Percentiles rank a stretch among this genome's conserved stretches.
Conservation (phyloP, 1,284 basidiomycete species). For the Polyporus tsugae region DNA sequence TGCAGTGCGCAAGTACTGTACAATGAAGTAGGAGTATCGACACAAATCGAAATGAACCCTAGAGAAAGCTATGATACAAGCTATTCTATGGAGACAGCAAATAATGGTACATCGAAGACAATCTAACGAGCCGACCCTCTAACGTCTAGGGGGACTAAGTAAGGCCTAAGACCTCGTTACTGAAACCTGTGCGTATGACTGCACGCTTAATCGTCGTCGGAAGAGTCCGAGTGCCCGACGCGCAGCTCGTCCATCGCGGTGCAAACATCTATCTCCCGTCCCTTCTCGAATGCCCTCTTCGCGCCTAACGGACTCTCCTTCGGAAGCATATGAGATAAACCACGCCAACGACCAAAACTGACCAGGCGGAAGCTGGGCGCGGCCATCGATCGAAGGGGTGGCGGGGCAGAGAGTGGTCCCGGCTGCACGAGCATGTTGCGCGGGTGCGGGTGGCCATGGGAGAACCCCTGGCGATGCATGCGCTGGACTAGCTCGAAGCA, state of each 20-base stretch:
- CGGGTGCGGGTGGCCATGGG: conserved; percentile 50
- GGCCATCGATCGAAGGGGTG: conserved; percentile 33
- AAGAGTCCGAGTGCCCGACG: conserved; percentile 6
- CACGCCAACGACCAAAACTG: conserved; percentile 53
- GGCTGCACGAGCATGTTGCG: conserved; percentile 57
- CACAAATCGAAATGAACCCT: background rate
- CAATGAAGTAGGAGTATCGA: background rate
- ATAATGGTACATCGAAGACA: conserved; percentile 3
- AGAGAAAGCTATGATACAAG: conserved; percentile 12
- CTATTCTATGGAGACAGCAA: conserved; percentile 7
- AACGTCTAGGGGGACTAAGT: background rate
- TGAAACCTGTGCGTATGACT: background rate
- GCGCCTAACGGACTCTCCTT: conserved; percentile 8
- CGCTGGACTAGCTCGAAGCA: conserved; percentile 51
- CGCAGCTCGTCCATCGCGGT: conserved; percentile 16
- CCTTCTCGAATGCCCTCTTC: conserved; percentile 19
- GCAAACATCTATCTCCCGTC: conserved; percentile 14
- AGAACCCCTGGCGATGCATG: conserved; percentile 50
- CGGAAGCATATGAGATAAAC: background rate
- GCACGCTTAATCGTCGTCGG: conserved; percentile 5
- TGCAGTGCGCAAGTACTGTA: conserved; percentile 1
- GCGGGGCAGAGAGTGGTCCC: conserved; percentile 50
- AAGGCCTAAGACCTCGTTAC: background rate
- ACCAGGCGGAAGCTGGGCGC: conserved; percentile 56
- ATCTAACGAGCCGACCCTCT: background rate